Percentiles rank a stretch among this genome's conserved stretches.
These are phyloP conservation scores for Neurospora sp. DNA, from an alignment of 495 filamentous ascomycete genomes.

Conservation along the genomic window DNA sequence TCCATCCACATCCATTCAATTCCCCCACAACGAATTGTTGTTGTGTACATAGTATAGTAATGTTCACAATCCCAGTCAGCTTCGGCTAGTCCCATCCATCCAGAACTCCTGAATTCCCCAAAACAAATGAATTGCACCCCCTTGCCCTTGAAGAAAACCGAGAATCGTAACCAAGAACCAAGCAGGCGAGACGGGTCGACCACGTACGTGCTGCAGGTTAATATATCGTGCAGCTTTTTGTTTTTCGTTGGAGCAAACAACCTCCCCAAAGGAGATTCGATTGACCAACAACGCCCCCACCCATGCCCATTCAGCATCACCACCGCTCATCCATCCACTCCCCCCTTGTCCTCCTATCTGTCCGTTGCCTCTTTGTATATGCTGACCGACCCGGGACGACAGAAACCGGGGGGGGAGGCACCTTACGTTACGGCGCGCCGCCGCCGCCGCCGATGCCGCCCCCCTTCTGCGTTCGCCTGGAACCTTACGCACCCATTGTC, in stretches of 20 bases:
- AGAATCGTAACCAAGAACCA: neutral
- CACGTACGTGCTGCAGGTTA: slow-evolving; percentile 8
- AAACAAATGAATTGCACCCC: neutral
- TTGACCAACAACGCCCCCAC: slow-evolving; percentile 2
- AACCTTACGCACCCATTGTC: neutral
- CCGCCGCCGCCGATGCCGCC: neutral
- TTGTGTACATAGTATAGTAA: neutral
- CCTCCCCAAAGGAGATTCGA: neutral
- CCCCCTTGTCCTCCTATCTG: neutral
- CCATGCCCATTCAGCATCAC: neutral
- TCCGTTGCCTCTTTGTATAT: neutral
- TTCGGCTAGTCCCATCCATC: neutral
- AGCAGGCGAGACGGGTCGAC: neutral
- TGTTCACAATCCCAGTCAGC: neutral
- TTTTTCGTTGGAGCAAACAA: slow-evolving; percentile 9
- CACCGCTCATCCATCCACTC: neutral
- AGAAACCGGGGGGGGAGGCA: neutral
- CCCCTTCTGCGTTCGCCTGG: neutral
- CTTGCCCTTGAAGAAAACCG: neutral
- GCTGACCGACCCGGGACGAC: neutral
- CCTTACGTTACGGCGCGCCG: neutral
- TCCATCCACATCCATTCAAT: neutral
- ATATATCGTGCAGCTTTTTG: slow-evolving; percentile 16
- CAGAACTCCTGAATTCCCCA: neutral
- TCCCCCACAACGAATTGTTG: neutral